Base-by-base conservation (phyloP, 495 filamentous ascomycete species). In the Parmelia sp. region DNA sequence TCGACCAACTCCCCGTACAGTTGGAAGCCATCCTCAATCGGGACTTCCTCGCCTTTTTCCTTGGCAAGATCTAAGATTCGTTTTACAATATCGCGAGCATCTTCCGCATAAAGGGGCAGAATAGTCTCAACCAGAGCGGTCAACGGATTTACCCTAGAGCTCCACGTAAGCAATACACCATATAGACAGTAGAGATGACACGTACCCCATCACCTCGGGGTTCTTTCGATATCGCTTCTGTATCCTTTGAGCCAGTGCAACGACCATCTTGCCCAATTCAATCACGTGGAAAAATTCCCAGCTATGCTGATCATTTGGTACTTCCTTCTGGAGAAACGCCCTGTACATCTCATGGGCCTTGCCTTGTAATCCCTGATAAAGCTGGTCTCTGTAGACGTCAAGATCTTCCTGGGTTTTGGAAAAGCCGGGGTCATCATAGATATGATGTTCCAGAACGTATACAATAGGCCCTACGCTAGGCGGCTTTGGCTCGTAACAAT, bases 231-330 rank as follows among this genome's bases (percentile, higher is more conserved):
- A 99, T 29, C 95, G 85, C 74, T 96, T 97, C 76, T 91, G 86
- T 66, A 96, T 93, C 73, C 85, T 90, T 66, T 92, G 84, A 33
- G 86, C 87, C 31, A 96, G 81, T 66, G 88, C 89, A 14, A 90
- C 84, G 5, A 97, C 89, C 1, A 88, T 83, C 71, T 96, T 89
- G 27, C 91, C 91, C 47, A 97, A 84, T 66, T 92, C 83, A 61
- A 96, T 88, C 57, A 97, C 86, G 74, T 97, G 87, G 62, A 82
- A 88, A 68, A 92, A 88, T 65, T 94, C 83, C 90, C 94, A 95
- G 44, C 88, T 82, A 62, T 89, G 83, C 66, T 87, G 83, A 61
- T 86, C 84, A 21, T 86, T 80, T 12, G 91, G 90, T 5, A 97
- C 83, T 61, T 90, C 79, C 51, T 86, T 79, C 29, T 88, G 80